Evolutionary conservation across 1,284 basidiomycete species (phyloP), one percentile per base, ranked within the genome.

Genomic region (Irpex lacteus): DNA sequence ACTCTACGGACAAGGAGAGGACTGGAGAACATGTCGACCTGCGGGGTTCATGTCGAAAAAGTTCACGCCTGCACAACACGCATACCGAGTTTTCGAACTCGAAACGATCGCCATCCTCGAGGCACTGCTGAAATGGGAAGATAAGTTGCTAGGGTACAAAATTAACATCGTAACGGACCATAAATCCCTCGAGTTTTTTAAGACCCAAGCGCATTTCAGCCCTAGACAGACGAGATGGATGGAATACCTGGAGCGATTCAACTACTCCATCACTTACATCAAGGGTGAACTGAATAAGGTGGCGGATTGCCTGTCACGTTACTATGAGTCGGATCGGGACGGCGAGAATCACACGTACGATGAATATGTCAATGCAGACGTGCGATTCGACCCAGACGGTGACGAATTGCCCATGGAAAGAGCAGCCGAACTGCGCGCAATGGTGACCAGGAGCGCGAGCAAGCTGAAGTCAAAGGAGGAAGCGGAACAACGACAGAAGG

Each of bases 41-140:
- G 59, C 59, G 8, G 59, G 59, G 7, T 47, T 60, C 18, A 60
- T 60, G 59, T 60, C 40, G 0, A 40, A 47, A 7, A 60, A 60
- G 36, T 75, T 79, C 58, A 76, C 75, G 0, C 19, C 62, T 13
- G 75, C 77, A 0, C 78, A 81, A 63, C 69, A 72, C 3, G 71
- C 76, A 44, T 80, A 81, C 56, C 67, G 65, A 1, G 71, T 75
- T 1, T 74, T 71, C 60, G 75, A 81, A 60, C 61, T 70, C 7
- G 79, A 81, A 58, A 73, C 73, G 0, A 60, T 81, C 1, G 79
- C 75, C 0, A 75, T 81, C 0, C 63, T 81, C 0, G 73, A 79
- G 64, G 76, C 74, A 0, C 69, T 80, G 0, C 53, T 73, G 0
- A 76, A 77, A 61, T 79, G 76, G 76, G 75, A 79, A 57, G 76